Base-by-base conservation (phyloP, 2,329 filamentous ascomycete species). In the Tolypocladium ovalisporum region DNA sequence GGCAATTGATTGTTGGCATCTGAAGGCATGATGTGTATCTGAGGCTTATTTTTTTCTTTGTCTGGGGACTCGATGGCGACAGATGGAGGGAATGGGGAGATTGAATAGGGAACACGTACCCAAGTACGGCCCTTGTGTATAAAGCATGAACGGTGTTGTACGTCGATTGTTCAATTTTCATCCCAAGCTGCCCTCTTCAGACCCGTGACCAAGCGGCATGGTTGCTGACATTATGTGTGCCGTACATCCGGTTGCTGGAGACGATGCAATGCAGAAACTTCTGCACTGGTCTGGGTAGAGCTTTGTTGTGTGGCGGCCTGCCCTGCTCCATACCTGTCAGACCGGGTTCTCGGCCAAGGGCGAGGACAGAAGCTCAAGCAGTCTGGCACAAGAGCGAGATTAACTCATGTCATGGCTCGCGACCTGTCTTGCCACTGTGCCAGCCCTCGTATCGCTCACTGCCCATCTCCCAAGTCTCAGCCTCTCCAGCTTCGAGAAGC, bases 171-270 rank as follows among this genome's bases (percentile, higher is more conserved):
- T 49, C 22, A 32, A 27, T 24, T 49, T 24, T 29, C 17, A 19
- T 47, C 15, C 61, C 0, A 59, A 60, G 1, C 62, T 47, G 3
- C 39, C 32, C 3, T 55, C 12, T 42, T 34, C 4, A 17, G 36
- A 55, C 3, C 32, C 19, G n/a, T 39, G 54, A 22, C 54, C 7
- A 9, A 10, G 40, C 47, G 1, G 3, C 6, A 7, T 54, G 42
- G 54, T 68, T 64, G 54, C 68, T 72, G 53, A 61, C 63, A 13
- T 62, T 54, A 6, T 70, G 57, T 2, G 63, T 47, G 54, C 69
- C 63, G 59, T 71, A 71, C 34, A 71, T 64, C 61, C 10, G 13
- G 10, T 9, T 13, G 12, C 35, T 10, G 35, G 35, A 39, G 37
- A n/a, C 15, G 37, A 39, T 39, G 36, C 15, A 12, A 34, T 34